Evolutionary conservation across 228 moss, liverwort and hornwort species (phyloP), one percentile per base, ranked within the genome.

Genomic region (Sphagnum magellanicum): DNA sequence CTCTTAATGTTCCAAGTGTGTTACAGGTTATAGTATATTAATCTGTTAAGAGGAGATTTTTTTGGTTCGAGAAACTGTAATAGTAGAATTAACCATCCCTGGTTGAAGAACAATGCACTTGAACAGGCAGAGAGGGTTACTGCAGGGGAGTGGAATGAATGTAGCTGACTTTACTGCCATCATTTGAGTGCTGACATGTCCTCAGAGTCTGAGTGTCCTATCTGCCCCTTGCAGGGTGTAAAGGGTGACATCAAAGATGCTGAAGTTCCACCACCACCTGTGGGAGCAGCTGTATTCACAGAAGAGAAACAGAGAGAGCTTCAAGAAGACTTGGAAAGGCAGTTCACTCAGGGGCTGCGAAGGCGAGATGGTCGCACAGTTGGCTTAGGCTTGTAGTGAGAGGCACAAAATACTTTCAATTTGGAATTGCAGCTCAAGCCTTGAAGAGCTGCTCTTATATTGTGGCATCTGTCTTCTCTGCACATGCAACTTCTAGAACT

Each of bases 281-380:
- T 75, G 1, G 86, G 89, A 51, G 53, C 78, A 53, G 83, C 85
- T 9, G 69, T 84, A 52, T 94, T 98, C 64, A 94, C 98, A 49
- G 94, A 94, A 75, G 91, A 98, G 72, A 91, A 83, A 52, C 98
- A 98, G 73, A 80, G 81, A 80, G 98, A 90, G 50, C 81, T 98
- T 78, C 94, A 98, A 72, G 92, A 90, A 53, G 94, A 98, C 78
- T 70, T 98, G 63, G 98, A 98, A 77, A 92, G 92, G 80, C 93
- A 93, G 77, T 98, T 93, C 74, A 82, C 92, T 63, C 92, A 90
- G 66, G 98, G 94, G 58, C 68, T 94, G 69, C 86, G 98, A 85
- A 79, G 98, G 77, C 85, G 98, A 76, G 94, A 98, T 77, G 98
- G 94, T 63, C 88, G 98, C 73, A 94, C 92, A 65, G 98, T 94